Conservation (phyloP, 2,329 filamentous ascomycete genomes). For the Alternaria tenuissima region DNA sequence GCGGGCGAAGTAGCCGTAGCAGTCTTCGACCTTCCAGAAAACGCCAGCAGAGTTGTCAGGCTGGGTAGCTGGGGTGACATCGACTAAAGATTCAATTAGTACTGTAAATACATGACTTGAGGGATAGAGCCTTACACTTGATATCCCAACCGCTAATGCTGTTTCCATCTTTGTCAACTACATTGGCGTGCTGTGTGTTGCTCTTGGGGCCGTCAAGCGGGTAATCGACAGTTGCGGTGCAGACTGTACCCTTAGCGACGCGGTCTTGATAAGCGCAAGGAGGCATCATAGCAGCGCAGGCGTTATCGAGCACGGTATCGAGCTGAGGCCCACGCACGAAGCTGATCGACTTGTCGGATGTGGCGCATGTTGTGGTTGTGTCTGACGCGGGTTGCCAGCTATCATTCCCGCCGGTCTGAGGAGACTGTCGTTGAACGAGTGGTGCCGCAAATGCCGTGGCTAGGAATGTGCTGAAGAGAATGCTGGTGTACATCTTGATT, state of each 20-base stretch:
- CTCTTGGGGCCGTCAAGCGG: conserved; percentile 24
- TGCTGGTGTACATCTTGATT: conserved; percentile 24
- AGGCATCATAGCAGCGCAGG: conserved; percentile 41
- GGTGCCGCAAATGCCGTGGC: conserved; percentile 26
- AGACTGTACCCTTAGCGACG: conserved; percentile 21
- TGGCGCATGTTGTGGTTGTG: conserved; percentile 26
- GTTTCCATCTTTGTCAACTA: conserved; percentile 21
- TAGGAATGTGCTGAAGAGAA: conserved; percentile 25
- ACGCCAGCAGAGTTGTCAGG: conserved; percentile 23
- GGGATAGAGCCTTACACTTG: conserved; percentile 25
- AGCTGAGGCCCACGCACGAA: conserved; percentile 31
- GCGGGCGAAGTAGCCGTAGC: conserved; percentile 40
- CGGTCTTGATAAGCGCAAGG: conserved; percentile 34
- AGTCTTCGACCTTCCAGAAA: conserved; percentile 36
- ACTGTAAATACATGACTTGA: neutral
- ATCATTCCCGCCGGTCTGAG: conserved; percentile 2
- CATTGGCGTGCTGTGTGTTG: conserved; percentile 29
- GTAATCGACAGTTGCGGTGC: conserved; percentile 29
- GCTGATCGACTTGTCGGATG: conserved; percentile 30
- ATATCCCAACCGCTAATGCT: conserved; percentile 30
- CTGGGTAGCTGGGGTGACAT: conserved; percentile 33
- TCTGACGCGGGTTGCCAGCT: conserved; percentile 28
- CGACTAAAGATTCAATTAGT: conserved; percentile 23
- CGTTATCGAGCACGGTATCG: conserved; percentile 31
- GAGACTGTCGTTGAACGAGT: conserved; percentile 9